Evolutionary conservation across 305 asterid genomes (phyloP).

Genomic region (Fraxinus velutina): DNA sequence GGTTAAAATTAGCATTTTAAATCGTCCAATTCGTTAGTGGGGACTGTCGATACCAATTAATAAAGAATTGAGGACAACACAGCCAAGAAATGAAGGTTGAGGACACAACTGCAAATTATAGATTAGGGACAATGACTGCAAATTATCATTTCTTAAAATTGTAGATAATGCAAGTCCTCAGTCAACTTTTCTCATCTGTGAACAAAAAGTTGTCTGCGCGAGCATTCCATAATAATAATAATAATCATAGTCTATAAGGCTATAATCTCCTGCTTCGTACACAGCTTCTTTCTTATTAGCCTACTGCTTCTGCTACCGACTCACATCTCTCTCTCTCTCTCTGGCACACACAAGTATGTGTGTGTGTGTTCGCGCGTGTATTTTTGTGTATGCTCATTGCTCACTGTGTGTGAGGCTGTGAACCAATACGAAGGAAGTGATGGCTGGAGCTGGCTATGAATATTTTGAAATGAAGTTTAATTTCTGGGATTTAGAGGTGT

Average conservation of each 20-base stretch:
- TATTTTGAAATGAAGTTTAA: constrained; percentile 25
- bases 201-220: not conserved
- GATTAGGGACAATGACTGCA: not conserved
- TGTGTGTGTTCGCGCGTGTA: not conserved
- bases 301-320: constrained; percentile 16
- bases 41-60: not conserved
- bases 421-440: constrained; percentile 44
- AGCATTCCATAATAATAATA: not conserved
- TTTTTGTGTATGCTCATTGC: not conserved
- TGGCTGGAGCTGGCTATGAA: constrained; percentile 35
- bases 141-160: not conserved
- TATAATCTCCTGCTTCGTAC: not conserved
- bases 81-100: not conserved
- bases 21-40: too few relatives aligned
- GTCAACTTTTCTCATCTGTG: not conserved
- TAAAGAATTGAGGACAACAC: not conserved
- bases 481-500: constrained; percentile 16
- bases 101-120: not conserved
- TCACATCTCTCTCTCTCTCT: constrained; percentile 20
- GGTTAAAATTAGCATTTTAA: not conserved
- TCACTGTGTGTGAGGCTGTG: not conserved
- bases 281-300: not conserved
- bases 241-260: not conserved
- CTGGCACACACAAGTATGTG: too few relatives aligned
- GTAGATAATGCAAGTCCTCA: not conserved